Evolutionary conservation across 2,329 filamentous ascomycete genomes (phyloP), one percentile per base, ranked within the genome.

Genomic region (Fusarium mundagurra): DNA sequence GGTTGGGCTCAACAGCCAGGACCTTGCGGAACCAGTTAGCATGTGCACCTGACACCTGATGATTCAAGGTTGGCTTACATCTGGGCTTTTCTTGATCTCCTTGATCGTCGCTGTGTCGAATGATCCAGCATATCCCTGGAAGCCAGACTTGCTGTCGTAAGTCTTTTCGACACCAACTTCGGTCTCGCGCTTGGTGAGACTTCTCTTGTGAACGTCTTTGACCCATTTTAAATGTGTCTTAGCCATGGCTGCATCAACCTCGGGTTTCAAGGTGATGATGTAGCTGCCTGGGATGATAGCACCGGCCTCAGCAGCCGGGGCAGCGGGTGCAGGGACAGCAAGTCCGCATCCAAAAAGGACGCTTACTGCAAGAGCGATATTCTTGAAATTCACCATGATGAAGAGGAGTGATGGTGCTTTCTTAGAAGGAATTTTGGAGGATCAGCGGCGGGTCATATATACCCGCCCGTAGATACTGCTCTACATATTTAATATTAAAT

Each of bases 251-350:
- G 84, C 85, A 69, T 82, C 82, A 14, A 74, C 17, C 24, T 72
- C 67, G 1, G 63, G 61, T 78, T 91, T 89, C 79, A 91, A 90
- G 41, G 91, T 88, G 34, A 92, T 86, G 74, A 92, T 91, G 81
- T 89, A 92, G 53, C 84, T 85, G 59, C 80, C 81, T 24, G 81
- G 76, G 38, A 84, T 76, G 36, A 82, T 63, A 20, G 72, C 38
- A 1, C 60, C 67, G 1, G 66, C 31, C 11, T 65, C 45, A 8
- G 45, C 36, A 8, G 27, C 13, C 1, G 47, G 65, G 5, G n/a
- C 27, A 12, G 66, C 39, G 22, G 51, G 66, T 3, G 66, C 59
- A 39, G 67, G 67, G 14, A 43, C 31, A 24, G 66, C 60, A 44
- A 70, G n/a, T 24, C 59, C 67, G 0, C 45, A 70, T 36, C 67